phyloP scores from a whole-genome alignment of 352 stramenopile genomes.

The Halophytophthora batemanensis region DNA sequence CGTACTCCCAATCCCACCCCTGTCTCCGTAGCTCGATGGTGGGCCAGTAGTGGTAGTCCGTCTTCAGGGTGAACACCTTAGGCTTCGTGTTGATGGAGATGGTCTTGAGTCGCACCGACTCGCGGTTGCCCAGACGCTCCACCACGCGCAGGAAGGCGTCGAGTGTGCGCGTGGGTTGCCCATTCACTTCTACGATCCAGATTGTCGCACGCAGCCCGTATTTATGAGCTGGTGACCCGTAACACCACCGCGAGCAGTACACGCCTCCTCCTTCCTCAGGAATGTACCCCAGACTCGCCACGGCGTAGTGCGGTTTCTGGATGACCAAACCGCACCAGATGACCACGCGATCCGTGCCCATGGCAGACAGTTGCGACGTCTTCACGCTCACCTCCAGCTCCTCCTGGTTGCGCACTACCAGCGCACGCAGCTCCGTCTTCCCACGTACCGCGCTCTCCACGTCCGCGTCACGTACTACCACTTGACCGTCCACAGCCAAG shows the following conservation, averaged over 20 bases:
- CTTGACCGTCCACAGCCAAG: conserved; percentile 72
- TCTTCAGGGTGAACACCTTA: conserved; percentile 90
- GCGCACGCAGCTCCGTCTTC: conserved; percentile 53
- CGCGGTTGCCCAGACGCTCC: conserved; percentile 70
- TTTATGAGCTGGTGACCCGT: conserved; percentile 89
- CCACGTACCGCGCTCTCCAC: conserved; percentile 61
- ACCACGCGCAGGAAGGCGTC: conserved; percentile 87
- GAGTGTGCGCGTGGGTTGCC: conserved; percentile 67
- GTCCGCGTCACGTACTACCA: conserved; percentile 76
- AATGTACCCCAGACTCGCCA: conserved; percentile 82
- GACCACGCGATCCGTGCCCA: conserved; percentile 87
- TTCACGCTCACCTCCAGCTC: conserved; percentile 61
- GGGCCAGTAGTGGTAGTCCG: conserved; percentile 90
- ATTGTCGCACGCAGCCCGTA: conserved; percentile 88
- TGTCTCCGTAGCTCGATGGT: conserved; percentile 78
- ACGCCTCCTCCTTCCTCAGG: conserved; percentile 81
- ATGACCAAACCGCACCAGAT: conserved; percentile 91
- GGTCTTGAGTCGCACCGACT: conserved; percentile 87
- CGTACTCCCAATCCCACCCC: conserved; percentile 72
- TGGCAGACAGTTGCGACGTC: conserved; percentile 62
- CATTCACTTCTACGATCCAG: conserved; percentile 92
- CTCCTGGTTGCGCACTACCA: conserved; percentile 73
- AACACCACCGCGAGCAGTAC: conserved; percentile 90
- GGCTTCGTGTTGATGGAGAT: conserved; percentile 89
- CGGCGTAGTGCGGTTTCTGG: conserved; percentile 86